Evolutionary conservation across 1,284 basidiomycete genomes (phyloP).

Genomic region (Ustilago nuda): DNA sequence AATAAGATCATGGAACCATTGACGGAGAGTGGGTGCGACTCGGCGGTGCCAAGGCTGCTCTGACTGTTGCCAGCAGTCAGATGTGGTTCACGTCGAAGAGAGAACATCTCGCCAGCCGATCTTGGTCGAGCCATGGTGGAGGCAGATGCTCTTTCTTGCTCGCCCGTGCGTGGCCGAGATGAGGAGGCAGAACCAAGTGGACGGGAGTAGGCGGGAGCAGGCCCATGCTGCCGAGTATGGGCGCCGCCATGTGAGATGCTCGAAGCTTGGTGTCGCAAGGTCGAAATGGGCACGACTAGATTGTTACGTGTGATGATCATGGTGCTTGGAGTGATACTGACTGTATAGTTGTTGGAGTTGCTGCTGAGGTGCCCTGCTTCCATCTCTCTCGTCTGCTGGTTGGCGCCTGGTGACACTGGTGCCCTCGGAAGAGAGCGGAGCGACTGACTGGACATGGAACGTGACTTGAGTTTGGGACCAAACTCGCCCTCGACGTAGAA

Average conservation of each 20-base stretch:
- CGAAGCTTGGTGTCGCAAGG: not conserved
- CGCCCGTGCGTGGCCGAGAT: constrained; percentile 20
- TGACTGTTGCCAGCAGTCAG: constrained; percentile 3
- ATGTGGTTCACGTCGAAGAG: not conserved
- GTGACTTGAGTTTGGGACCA: constrained; percentile 27
- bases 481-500: constrained; percentile 52
- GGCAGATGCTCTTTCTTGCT: not conserved
- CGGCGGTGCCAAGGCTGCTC: constrained; percentile 2
- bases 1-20: constrained; percentile 16
- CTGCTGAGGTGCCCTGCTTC: constrained; percentile 21
- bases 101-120: constrained; percentile 8
- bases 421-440: constrained; percentile 20
- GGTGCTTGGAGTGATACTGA: constrained; percentile 19
- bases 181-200: constrained; percentile 23
- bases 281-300: constrained; percentile 8
- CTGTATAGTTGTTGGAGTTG: not conserved
- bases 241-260: not conserved
- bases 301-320: constrained; percentile 33
- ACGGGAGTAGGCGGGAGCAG: constrained; percentile 29
- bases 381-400: constrained; percentile 38
- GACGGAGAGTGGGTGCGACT: constrained; percentile 4
- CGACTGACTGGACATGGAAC: constrained; percentile 26
- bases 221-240: not conserved
- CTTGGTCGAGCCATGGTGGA: not conserved
- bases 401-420: constrained; percentile 7